Base-by-base conservation (phyloP, 805 yeast genomes). In the Tetrapisispora nanseiensis region DNA sequence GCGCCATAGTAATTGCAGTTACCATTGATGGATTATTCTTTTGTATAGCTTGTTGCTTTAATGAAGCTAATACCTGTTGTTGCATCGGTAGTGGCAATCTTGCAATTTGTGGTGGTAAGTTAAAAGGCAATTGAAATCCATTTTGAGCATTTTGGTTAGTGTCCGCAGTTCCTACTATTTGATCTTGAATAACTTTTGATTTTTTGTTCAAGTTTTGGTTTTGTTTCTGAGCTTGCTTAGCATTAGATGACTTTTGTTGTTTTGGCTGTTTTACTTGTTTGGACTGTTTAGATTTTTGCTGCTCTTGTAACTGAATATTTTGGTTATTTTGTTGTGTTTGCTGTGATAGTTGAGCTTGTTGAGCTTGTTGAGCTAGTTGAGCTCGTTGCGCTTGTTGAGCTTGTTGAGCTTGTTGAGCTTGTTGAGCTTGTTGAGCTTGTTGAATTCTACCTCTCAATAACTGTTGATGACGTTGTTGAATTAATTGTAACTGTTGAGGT, bases 391-490 rank as follows among this genome's bases (percentile, higher is more conserved):
- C 38, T 30, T 38, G 44, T 20, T 40, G 47, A 20, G 42, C 44
- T 9, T 45, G 45, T 23, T 34, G 38, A 24, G 27, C 38, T 26
- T 37, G 47, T 33, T 41, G 49, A 34, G 42, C 49, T 30, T 44
- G 53, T n/a, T 45, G 47, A 30, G 40, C 50, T 33, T 52, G 57
- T 41, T 45, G 47, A 28, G 42, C 50, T 33, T 52, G 57, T 42
- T 58, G 62, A 8, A 59, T 52, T 12, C 65, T 50, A 37, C 46
- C 51, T 49, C 54, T 42, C 31, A 60, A 40, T 21, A 57, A 27
- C 41, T 59, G 65, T 33, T 61, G 63, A 43, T 61, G 65, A 40
- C 56, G 55, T 36, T 59, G 64, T 41, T 62, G 65, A 15, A 59
- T 59, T 53, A 57, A 50, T 37, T 55, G 61, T 22, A 59, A 44